Conservation (phyloP, 2,329 filamentous ascomycete species). For the Chrysosporium keratinophilum region DNA sequence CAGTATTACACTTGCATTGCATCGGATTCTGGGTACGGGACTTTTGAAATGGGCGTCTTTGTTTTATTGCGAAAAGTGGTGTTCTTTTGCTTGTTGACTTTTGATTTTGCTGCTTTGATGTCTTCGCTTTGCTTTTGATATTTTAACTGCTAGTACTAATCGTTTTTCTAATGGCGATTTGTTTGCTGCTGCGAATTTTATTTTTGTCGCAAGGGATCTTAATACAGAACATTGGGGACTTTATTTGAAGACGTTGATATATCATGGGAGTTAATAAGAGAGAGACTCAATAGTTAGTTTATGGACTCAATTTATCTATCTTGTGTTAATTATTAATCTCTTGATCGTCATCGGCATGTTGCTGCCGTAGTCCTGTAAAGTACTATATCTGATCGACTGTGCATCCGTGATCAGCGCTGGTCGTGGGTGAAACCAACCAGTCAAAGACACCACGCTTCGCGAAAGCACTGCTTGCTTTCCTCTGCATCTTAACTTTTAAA, state of each 20-base stretch:
- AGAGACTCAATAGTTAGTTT: no score
- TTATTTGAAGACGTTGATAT: not conserved
- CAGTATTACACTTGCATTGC: conserved; percentile 15
- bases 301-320: no score
- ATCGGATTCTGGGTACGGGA: conserved; percentile 16
- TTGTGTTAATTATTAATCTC: no score
- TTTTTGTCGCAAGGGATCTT: conserved; percentile 1
- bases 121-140: not conserved
- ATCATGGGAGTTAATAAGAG: no score
- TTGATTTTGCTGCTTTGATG: conserved; percentile 4
- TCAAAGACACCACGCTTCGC: no score
- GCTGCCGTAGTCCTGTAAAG: no score
- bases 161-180: not conserved
- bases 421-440: no score
- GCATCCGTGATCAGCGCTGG: no score
- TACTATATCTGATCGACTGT: no score
- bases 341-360: no score
- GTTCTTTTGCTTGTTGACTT: not conserved
- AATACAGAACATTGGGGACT: not conserved
- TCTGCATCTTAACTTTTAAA: no score
- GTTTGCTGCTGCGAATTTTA: not conserved
- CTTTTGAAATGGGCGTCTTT: conserved; percentile 7
- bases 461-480: no score
- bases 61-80: not conserved
- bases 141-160: not conserved